Base-by-base conservation (phyloP, 139 green algal species). In the Coelastrella sp. region DNA sequence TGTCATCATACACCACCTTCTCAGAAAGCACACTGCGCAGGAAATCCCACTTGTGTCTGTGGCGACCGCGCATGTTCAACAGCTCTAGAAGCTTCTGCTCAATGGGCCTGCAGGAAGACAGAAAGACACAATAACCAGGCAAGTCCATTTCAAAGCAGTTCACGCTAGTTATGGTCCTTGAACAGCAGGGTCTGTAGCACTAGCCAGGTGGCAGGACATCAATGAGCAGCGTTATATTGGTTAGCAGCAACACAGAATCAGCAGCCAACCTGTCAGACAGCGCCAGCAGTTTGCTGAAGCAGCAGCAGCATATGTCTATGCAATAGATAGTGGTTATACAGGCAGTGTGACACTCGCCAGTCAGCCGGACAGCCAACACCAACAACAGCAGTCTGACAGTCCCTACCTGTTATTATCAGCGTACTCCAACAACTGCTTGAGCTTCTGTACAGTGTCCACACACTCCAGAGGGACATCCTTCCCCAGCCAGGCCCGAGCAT, bases 51-150 rank as follows among this genome's bases (percentile, higher is more conserved):
- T 93, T 93, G 80, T 91, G 86, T 68, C 88, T 87, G 81, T 92
- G 90, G 80, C 88, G 87, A 85, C 90, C 90, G 68, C 88, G 88
- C 88, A 93, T 92, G 90, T 93, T 93, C 3, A 93, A 81, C 76
- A 93, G 81, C 81, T 91, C 90, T 17, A 93, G 84, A 71, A 93
- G 85, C 86, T 91, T 91, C 71, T 88, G 86, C 82, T 93, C 86
- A 23, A 93, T 79, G 53, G 82, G 62, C 53, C 79, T 84, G 77
- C 34, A n/a, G 4, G 5, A 5, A 34, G n/a, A n/a, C n/a, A n/a
- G n/a, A n/a, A n/a, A n/a, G n/a, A n/a, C n/a, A n/a, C n/a, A n/a
- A n/a, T n/a, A n/a, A n/a, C n/a, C n/a, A n/a, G 37, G 2, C 71
- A 66, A n/a, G 66, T 30, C 41, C 27, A 30, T 38, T 48, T 15